Conservation (phyloP, 176 grass and related monocot genomes). For the Microstegium vimineum region DNA sequence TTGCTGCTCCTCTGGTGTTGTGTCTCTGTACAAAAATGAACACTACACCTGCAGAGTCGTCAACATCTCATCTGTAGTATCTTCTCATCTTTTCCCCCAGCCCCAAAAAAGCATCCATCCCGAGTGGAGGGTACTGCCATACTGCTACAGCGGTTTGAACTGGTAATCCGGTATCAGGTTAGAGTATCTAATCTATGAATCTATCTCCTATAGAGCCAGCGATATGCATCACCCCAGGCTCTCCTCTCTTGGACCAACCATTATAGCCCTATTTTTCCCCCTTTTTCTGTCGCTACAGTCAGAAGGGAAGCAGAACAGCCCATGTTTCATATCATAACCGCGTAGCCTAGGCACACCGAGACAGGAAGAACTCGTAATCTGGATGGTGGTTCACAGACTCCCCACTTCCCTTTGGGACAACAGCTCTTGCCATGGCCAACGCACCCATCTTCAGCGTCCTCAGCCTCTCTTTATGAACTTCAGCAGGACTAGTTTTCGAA, state of each 20-base stretch:
- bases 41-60: not conserved
- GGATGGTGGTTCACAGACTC: slow-evolving; percentile 54
- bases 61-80: not conserved
- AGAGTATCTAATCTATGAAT: not conserved
- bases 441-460: slow-evolving; percentile 57
- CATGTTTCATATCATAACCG: not conserved
- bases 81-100: not conserved
- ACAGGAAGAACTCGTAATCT: slow-evolving; percentile 76
- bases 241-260: slow-evolving; percentile 10
- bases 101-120: not conserved
- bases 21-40: not conserved
- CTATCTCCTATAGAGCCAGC: not conserved
- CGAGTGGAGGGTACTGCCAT: not conserved
- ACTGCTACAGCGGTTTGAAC: not conserved
- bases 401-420: slow-evolving; percentile 33
- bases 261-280: not conserved
- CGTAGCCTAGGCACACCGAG: slow-evolving; percentile 39
- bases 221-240: not conserved
- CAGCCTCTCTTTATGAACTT: slow-evolving; percentile 56
- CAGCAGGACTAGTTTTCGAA: not conserved
- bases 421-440: slow-evolving; percentile 50
- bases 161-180: slow-evolving; percentile 5
- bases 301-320: not conserved
- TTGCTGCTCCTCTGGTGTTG: not conserved
- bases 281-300: slow-evolving; percentile 10